phyloP scores from a whole-genome alignment of 2,329 filamentous ascomycete genomes.

The Penicillium sclerotiorum region DNA sequence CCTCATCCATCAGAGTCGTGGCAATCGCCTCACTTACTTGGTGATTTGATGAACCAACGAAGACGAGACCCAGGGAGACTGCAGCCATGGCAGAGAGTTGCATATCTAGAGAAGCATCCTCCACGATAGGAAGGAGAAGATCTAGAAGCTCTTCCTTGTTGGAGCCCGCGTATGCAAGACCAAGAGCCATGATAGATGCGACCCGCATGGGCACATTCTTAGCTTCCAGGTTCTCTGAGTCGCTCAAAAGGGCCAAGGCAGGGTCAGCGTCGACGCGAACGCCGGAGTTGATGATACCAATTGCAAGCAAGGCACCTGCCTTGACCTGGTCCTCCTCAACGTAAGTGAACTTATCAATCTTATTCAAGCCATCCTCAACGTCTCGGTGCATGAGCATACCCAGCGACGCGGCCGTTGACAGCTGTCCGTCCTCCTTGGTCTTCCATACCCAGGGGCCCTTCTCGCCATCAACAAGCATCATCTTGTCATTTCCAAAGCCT shows the following conservation, averaged over 20 bases:
- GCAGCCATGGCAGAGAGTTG: slow-evolving; percentile 96
- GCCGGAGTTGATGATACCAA: slow-evolving; percentile 93
- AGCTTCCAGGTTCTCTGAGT: slow-evolving; percentile 75
- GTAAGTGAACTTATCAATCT: slow-evolving; percentile 93
- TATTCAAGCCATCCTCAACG: slow-evolving; percentile 86
- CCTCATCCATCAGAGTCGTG: slow-evolving; percentile 89
- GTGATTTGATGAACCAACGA: slow-evolving; percentile 87
- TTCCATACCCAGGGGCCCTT: slow-evolving; percentile 98
- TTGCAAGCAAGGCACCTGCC: slow-evolving; percentile 88
- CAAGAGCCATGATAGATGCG: slow-evolving; percentile 92
- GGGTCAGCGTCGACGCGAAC: slow-evolving; percentile 88
- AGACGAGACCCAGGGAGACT: slow-evolving; percentile 84
- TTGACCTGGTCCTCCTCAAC: slow-evolving; percentile 80
- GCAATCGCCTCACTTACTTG: slow-evolving; percentile 92
- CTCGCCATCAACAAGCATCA: slow-evolving; percentile 90
- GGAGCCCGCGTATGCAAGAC: slow-evolving; percentile 90
- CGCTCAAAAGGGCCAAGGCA: slow-evolving; percentile 81
- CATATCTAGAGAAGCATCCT: slow-evolving; percentile 84
- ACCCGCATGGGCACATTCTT: slow-evolving; percentile 77
- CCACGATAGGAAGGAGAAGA: slow-evolving; percentile 81
- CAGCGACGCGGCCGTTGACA: slow-evolving; percentile 91
- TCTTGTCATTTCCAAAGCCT: slow-evolving; percentile 92
- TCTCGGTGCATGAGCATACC: slow-evolving; percentile 94
- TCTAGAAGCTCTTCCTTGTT: slow-evolving; percentile 90
- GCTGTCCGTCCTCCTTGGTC: slow-evolving; percentile 97